Base-by-base conservation (phyloP, 768 basidiomycete species). In the Filobasidium floriforme region DNA sequence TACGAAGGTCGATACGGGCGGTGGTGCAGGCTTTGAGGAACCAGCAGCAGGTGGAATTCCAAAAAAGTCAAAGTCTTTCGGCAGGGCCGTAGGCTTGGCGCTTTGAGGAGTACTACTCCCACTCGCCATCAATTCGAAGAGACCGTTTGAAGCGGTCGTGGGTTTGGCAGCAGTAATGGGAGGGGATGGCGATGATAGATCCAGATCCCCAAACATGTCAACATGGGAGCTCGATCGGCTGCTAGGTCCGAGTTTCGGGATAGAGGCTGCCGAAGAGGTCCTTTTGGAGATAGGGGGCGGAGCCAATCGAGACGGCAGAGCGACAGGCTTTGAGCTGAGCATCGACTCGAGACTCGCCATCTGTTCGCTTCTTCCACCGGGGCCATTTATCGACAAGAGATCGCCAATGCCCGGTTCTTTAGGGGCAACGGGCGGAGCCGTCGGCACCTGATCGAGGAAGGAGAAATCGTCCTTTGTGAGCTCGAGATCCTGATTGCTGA, bases 391-490 rank as follows among this genome's bases (percentile, higher is more conserved):
- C 1, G 65, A 65, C 44, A 75, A 68, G 84, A 87, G 63, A 80
- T 81, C 74, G 86, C 88, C 41, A 84, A 85, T 66, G 18, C 71
- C 74, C 22, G 49, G 37, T 26, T 71, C 75, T 7, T 62, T 43
- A 41, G 32, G 49, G 7, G 41, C 11, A 19, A 55, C 22, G 7
- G 63, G 65, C 1, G 69, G 67, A 41, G 77, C 55, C 1, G 77
- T 71, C 0, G 76, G 77, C 4, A 80, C 77, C 64, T 80, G 75
- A 22, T 69, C 71, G 22, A 94, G 81, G 73, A 88, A 92, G 69
- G 90, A 87, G 32, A 94, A 81, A 75, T 94, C 92, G 66, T 89
- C 86, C 1, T 84, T 81, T 18, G 89, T 89, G 19, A 93, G 82
- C 14, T 89, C 84, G 41, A 92, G 76, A 37, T 88, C 85, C 60